Evolutionary conservation across 176 grass and related monocot species (phyloP), one percentile per base, ranked within the genome.

Genomic region (Melocanna baccifera): DNA sequence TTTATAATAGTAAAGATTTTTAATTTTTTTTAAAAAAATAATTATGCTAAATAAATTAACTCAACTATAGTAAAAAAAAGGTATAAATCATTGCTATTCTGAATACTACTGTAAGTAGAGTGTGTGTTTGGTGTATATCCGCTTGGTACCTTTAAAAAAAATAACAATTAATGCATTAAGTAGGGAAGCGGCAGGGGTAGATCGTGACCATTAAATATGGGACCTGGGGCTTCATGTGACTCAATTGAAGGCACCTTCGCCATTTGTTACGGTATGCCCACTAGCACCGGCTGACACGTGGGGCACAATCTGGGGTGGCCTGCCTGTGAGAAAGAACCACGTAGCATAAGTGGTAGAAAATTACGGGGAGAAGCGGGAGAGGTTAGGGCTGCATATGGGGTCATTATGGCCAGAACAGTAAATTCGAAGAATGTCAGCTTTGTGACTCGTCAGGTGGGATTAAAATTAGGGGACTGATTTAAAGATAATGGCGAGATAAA

Each of bases 341-440:
- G 43, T 28, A 75, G 2, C 10, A 47, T 55, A 42, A 0, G 15
- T 1, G 23, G 29, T 50, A 29, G 34, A 69, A 58, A 77, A 23
- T 26, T 47, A 78, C 19, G 1, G 25, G 3, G 1, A 57, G 6
- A 76, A 43, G 30, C 26, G 30, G 52, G 29, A 26, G 9, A 22
- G 9, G 30, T 20, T 22, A 32, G 72, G 9, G 4, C 2, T 12
- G 77, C 85, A 81, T 69, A 67, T 76, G 86, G 61, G 39, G 20
- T 26, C 51, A 18, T 6, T 6, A 39, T 19, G 43, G 30, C 15
- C 9, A 47, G 39, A 29, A 76, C 20, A 48, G 73, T 77, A 77
- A 87, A 82, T 83, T 88, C 73, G 64, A 71, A 77, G 80, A 88
- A 88, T 88, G 73, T 83, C 64, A 82, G 52, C 41, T 7, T 62